phyloP scores from a whole-genome alignment of 345 rosid genomes.

The Angophora floribunda region DNA sequence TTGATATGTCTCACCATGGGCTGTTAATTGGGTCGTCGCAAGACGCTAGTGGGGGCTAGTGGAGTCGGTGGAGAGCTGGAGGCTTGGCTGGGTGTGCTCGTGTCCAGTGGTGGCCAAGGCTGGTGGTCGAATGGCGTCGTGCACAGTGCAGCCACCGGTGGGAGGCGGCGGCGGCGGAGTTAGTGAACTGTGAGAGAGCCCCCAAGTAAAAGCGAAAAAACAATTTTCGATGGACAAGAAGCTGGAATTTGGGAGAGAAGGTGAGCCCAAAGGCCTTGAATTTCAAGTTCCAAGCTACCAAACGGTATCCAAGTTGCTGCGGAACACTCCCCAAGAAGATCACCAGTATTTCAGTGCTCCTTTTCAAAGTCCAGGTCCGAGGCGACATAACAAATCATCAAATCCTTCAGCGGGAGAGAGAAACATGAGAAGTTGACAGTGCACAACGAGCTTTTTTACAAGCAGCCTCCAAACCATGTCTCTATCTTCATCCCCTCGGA shows the following conservation, averaged over 20 bases:
- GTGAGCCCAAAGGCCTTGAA: not conserved
- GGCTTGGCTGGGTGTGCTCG: not conserved
- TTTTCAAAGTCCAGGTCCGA: not conserved
- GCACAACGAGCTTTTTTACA: not conserved
- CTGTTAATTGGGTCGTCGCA: not conserved
- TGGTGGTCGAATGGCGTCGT: not conserved
- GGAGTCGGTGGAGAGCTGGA: not conserved
- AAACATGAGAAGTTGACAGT: not conserved
- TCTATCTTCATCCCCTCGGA: not conserved
- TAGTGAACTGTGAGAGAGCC: not conserved
- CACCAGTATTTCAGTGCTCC: not conserved
- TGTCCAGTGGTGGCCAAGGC: not conserved
- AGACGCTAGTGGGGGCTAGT: not conserved
- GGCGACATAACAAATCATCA: not conserved
- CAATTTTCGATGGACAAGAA: conserved; percentile 4
- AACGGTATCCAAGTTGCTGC: no score
- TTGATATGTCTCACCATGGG: not conserved
- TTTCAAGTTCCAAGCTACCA: not conserved
- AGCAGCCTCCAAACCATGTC: not conserved
- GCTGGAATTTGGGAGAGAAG: not conserved
- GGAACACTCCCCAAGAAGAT: not conserved
- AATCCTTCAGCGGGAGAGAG: not conserved
- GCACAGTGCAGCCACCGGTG: not conserved
- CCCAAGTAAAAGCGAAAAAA: not conserved
- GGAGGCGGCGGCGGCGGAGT: not conserved